Percentiles rank a stretch among this genome's conserved stretches.
These are phyloP conservation scores for Russula abietina DNA, from an alignment of 768 basidiomycete species.

Conservation along the genomic window DNA sequence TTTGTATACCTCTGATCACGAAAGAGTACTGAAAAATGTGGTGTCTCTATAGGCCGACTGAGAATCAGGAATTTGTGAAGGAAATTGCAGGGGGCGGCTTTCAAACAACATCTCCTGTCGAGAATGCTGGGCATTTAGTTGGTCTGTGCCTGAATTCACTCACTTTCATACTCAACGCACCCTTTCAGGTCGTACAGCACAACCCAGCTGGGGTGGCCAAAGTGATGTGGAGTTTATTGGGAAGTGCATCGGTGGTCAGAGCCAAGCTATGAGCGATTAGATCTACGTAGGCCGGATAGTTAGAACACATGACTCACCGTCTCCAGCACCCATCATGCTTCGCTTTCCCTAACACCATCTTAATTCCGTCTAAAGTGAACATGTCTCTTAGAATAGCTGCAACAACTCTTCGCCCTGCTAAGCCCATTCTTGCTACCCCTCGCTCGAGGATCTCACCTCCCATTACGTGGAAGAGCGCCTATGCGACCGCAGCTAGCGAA, in stretches of 20 bases:
- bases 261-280: conserved; percentile 6
- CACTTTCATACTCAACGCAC: neutral
- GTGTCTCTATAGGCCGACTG: neutral
- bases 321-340: no score
- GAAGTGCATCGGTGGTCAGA: neutral
- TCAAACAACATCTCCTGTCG: conserved; percentile 10
- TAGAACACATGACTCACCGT: neutral
- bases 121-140: conserved; percentile 22
- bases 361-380: neutral
- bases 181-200: conserved; percentile 9
- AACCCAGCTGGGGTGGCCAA: conserved; percentile 19
- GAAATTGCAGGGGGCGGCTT: conserved; percentile 7
- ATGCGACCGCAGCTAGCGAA: conserved; percentile 14
- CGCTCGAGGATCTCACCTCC: neutral
- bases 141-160: neutral
- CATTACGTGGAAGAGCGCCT: neutral
- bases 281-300: neutral
- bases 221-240: conserved; percentile 1
- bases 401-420: neutral
- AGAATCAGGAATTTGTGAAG: conserved; percentile 9
- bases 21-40: neutral
- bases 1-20: neutral
- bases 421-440: neutral
- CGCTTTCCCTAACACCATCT: neutral
- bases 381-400: conserved; percentile 7